These are phyloP conservation scores for Fusarium sp. DNA, from an alignment of 2,329 filamentous ascomycete species.

Conservation along the genomic window DNA sequence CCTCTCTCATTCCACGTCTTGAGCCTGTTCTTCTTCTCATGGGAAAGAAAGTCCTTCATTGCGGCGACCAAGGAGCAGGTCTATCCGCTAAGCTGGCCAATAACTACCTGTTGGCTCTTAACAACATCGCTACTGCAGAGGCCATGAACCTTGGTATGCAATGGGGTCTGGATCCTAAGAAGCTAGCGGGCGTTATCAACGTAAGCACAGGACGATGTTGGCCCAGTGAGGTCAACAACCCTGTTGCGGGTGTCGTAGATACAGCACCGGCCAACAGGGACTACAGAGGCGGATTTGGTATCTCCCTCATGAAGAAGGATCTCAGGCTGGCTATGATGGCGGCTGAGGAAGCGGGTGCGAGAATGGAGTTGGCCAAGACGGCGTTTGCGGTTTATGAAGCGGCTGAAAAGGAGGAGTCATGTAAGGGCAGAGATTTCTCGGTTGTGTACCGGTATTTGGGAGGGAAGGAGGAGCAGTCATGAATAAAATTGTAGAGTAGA, in stretches of 20 bases:
- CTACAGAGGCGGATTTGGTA: slow-evolving; percentile 82
- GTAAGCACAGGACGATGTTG: slow-evolving; percentile 95
- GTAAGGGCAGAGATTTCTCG: slow-evolving; percentile 81
- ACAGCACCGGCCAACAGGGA: slow-evolving; percentile 80
- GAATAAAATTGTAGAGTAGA: background rate
- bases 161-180: slow-evolving; percentile 71
- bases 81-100: slow-evolving; percentile 95
- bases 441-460: slow-evolving; percentile 82
- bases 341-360: slow-evolving; percentile 75
- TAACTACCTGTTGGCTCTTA: slow-evolving; percentile 95
- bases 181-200: slow-evolving; percentile 88
- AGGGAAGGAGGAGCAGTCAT: slow-evolving; percentile 59
- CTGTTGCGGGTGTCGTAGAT: slow-evolving; percentile 85
- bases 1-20: slow-evolving; percentile 71
- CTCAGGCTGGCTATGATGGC: slow-evolving; percentile 79
- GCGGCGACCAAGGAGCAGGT: slow-evolving; percentile 86
- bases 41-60: slow-evolving; percentile 88
- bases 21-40: slow-evolving; percentile 81
- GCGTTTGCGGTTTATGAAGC: slow-evolving; percentile 77
- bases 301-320: slow-evolving; percentile 86
- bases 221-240: slow-evolving; percentile 97
- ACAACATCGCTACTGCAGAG: slow-evolving; percentile 82
- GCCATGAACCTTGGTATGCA: slow-evolving; percentile 75
- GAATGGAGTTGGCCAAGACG: slow-evolving; percentile 72
- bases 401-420: slow-evolving; percentile 71